Evolutionary conservation across 1,284 basidiomycete species (phyloP).

Genomic region (Rhodotorula sp.): DNA sequence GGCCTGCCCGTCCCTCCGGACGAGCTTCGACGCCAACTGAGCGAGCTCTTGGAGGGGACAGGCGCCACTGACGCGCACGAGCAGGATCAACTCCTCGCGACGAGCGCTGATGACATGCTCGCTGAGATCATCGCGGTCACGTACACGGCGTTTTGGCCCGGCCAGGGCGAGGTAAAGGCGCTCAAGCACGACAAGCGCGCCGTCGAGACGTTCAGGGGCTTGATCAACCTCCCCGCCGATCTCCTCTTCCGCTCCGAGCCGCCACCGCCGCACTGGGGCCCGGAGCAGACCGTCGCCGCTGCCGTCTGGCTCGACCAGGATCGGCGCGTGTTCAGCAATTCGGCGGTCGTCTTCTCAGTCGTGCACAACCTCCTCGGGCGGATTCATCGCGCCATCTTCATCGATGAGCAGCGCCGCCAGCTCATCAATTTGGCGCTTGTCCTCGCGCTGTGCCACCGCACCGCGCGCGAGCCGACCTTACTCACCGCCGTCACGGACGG

Average conservation of each 20-base stretch:
- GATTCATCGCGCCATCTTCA: conserved; percentile 68
- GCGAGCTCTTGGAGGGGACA: conserved; percentile 2
- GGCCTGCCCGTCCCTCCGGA: neutral
- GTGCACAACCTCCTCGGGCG: conserved; percentile 71
- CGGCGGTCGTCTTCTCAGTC: conserved; percentile 67
- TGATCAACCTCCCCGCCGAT: conserved; percentile 7
- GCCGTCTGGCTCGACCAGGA: conserved; percentile 49
- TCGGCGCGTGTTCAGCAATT: conserved; percentile 9
- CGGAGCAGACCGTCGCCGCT: conserved; percentile 52
- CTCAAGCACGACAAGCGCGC: conserved; percentile 11
- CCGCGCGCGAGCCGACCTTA: conserved; percentile 55
- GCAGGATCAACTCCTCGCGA: conserved; percentile 27
- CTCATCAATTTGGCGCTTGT: conserved; percentile 73
- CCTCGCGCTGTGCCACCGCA: conserved; percentile 65
- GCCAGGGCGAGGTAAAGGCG: neutral
- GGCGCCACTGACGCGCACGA: conserved; percentile 26
- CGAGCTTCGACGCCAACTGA: neutral
- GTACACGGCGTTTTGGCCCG: conserved; percentile 18
- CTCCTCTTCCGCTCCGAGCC: conserved; percentile 13
- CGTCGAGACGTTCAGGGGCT: conserved; percentile 5
- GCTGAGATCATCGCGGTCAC: conserved; percentile 41
- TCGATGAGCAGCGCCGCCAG: conserved; percentile 81
- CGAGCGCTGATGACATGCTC: conserved; percentile 41
- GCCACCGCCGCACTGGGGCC: conserved; percentile 39
- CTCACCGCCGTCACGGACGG: conserved; percentile 64